These are phyloP conservation scores for Verticillium alfalfae DNA, from an alignment of 2,329 filamentous ascomycete species.

Conservation along the genomic window DNA sequence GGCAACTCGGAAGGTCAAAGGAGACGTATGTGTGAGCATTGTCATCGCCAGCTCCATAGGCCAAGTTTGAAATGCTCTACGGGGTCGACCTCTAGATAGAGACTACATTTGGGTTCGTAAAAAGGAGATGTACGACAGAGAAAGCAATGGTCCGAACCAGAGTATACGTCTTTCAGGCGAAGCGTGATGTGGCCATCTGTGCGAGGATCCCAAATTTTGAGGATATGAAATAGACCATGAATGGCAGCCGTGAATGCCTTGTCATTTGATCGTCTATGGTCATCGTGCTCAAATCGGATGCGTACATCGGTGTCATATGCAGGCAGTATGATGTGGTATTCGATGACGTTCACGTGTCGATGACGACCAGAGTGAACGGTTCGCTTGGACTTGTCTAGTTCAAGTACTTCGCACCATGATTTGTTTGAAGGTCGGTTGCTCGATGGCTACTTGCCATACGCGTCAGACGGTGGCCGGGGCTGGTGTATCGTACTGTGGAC, in stretches of 20 bases:
- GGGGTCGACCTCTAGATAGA: background rate
- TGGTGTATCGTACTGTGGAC: background rate
- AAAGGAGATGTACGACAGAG: background rate
- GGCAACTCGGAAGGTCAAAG: background rate
- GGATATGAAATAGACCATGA: slow-evolving; percentile 10
- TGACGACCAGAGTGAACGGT: slow-evolving; percentile 10
- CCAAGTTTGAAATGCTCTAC: background rate
- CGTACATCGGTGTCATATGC: slow-evolving; percentile 10
- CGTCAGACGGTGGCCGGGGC: slow-evolving; percentile 3
- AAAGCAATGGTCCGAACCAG: background rate
- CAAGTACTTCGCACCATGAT: slow-evolving; percentile 9
- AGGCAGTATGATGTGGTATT: slow-evolving; percentile 13
- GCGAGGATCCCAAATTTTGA: slow-evolving; percentile 11
- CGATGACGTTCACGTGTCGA: slow-evolving; percentile 10
- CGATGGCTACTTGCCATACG: background rate
- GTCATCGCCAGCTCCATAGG: background rate
- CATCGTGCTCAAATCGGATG: slow-evolving; percentile 13
- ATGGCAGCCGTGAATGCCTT: slow-evolving; percentile 14
- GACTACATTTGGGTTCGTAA: background rate
- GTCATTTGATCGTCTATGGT: slow-evolving; percentile 13
- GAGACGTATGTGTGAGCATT: background rate
- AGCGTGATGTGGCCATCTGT: background rate
- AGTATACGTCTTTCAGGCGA: background rate
- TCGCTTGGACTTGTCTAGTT: slow-evolving; percentile 11
- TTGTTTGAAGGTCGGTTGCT: background rate